Conservation (phyloP, 495 filamentous ascomycete genomes). For the Penicillium odoratum region DNA sequence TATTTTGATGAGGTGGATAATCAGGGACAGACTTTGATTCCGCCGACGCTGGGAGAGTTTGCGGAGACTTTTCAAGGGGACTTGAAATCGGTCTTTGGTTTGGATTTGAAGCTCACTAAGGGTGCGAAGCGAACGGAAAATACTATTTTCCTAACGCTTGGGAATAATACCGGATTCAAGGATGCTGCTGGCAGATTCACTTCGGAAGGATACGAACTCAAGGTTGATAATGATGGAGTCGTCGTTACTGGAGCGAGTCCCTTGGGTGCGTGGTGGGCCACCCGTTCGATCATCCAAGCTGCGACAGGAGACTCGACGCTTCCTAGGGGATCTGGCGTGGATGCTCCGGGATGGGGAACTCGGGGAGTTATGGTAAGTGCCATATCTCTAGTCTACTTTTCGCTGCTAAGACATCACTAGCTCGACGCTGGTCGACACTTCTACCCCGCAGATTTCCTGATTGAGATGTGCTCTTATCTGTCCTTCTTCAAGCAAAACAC, state of each 20-base stretch:
- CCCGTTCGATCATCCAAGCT: conserved; percentile 50
- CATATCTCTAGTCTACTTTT: not conserved
- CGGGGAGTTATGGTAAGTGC: conserved; percentile 43
- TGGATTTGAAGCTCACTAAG: conserved; percentile 26
- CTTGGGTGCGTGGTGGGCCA: conserved; percentile 54
- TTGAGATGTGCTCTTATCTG: conserved; percentile 52
- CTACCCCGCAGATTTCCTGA: conserved; percentile 52
- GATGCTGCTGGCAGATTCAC: conserved; percentile 43
- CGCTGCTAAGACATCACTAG: conserved; percentile 5
- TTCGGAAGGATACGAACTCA: conserved; percentile 48
- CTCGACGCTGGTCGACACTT: conserved; percentile 52
- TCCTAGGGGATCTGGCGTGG: conserved; percentile 37
- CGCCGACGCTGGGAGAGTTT: conserved; percentile 44
- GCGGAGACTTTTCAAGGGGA: conserved; percentile 44
- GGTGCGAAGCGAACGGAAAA: conserved; percentile 20
- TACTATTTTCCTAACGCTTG: conserved; percentile 45
- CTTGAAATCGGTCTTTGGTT: conserved; percentile 27
- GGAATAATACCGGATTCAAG: conserved; percentile 37
- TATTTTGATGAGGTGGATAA: conserved; percentile 37
- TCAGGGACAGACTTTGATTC: conserved; percentile 48
- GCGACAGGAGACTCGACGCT: conserved; percentile 35
- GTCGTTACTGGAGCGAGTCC: conserved; percentile 51
- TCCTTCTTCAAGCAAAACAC: conserved; percentile 58
- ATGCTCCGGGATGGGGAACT: conserved; percentile 50
- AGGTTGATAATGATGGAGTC: conserved; percentile 36